A percentile compares a stretch with the other conserved stretches of the same genome.
These are phyloP conservation scores for Sisymbrium irio DNA, from an alignment of 345 rosid genomes.

Conservation along the genomic window DNA sequence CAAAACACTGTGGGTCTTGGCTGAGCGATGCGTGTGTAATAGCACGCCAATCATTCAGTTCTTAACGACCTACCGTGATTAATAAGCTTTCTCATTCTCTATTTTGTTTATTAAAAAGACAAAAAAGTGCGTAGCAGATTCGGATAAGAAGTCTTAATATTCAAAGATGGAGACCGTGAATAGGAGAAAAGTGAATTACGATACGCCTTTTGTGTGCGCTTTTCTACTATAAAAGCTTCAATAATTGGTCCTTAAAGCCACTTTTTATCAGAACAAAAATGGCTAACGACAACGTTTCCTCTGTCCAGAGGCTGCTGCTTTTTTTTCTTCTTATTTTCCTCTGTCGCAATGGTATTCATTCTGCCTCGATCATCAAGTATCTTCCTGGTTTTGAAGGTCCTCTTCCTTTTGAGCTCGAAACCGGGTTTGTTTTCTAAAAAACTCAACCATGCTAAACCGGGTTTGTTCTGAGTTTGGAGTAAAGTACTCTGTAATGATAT, in stretches of 20 bases:
- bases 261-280: background rate
- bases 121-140: background rate
- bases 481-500: background rate
- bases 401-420: conserved; percentile 12
- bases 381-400: conserved; percentile 13
- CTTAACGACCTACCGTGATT: background rate
- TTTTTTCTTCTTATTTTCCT: background rate
- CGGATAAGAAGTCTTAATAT: background rate
- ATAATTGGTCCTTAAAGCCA: background rate
- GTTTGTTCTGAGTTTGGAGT: background rate
- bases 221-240: background rate
- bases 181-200: conserved; percentile 3
- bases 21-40: no score
- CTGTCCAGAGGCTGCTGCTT: background rate
- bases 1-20: no score
- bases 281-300: background rate
- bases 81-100: background rate
- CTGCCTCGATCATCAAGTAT: background rate
- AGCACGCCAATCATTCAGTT: no score
- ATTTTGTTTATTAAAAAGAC: background rate
- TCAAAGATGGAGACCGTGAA: background rate
- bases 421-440: background rate
- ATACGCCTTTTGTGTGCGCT: background rate
- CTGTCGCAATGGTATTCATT: background rate
- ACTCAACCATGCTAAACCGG: background rate